A percentile compares a stretch with the other conserved stretches of the same genome.
Conservation (phyloP, 805 yeast species). For the Metschnikowia picachoensis region DNA sequence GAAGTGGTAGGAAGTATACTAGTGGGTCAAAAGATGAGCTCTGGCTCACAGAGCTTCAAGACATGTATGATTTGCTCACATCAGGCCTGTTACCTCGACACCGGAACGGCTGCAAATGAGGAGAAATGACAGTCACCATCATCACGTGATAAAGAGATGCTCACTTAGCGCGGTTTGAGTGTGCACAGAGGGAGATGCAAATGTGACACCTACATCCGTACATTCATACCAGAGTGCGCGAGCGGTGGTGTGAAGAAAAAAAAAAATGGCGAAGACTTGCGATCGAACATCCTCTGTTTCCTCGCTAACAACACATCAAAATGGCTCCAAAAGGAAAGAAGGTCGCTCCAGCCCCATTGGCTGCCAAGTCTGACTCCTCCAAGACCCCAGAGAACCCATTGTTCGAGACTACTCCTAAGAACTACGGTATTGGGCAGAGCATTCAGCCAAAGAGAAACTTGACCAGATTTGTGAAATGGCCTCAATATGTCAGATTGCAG, state of each 20-base stretch:
- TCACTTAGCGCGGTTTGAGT: too few species aligned
- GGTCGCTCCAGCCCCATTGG: conserved; percentile 95
- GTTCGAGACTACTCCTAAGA: conserved; percentile 82
- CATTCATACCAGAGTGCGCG: conserved; percentile 8
- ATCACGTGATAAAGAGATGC: background rate
- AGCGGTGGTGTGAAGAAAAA: conserved; percentile 8
- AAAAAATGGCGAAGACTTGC: conserved; percentile 4
- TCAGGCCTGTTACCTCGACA: background rate
- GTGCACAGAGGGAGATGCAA: too few species aligned
- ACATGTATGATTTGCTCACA: too few species aligned
- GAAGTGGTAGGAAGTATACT: too few species aligned
- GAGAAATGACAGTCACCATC: conserved; percentile 5
- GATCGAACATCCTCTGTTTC: conserved; percentile 1
- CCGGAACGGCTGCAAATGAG: background rate
- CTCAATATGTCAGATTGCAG: conserved; percentile 96
- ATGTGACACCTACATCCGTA: conserved; percentile 6
- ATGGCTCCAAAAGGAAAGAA: conserved; percentile 57
- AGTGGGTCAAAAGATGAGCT: too few species aligned
- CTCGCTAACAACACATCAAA: conserved; percentile 12
- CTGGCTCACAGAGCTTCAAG: too few species aligned
- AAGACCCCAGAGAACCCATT: conserved; percentile 30
- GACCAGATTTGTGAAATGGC: conserved; percentile 98
- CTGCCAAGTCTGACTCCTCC: conserved; percentile 30
- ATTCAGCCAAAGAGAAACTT: conserved; percentile 95
- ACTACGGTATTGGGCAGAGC: conserved; percentile 95